Percentiles rank a stretch among this genome's conserved stretches.
phyloP scores from a whole-genome alignment of 2,329 filamentous ascomycete genomes.

The Kalmusia sp. region DNA sequence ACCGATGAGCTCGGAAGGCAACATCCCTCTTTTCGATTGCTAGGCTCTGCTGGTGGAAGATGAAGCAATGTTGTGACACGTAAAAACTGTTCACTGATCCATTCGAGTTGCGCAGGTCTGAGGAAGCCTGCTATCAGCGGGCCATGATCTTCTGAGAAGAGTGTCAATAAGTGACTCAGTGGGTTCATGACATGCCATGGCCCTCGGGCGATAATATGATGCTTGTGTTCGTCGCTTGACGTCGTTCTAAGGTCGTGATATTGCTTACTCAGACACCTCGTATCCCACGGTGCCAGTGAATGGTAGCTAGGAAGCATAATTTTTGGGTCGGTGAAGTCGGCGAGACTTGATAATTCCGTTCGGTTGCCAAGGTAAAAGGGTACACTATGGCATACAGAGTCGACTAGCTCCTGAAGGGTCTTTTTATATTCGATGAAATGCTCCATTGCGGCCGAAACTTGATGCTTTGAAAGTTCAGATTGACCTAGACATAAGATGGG shows the following conservation, averaged over 20 bases:
- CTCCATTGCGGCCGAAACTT: neutral
- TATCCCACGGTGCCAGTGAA: neutral
- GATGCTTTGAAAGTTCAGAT: too few species aligned
- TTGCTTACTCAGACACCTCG: neutral
- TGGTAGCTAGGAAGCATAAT: neutral
- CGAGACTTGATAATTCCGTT: neutral
- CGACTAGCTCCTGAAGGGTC: conserved; percentile 1
- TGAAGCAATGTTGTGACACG: conserved; percentile 1
- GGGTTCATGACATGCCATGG: conserved; percentile 13
- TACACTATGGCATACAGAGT: conserved; percentile 6
- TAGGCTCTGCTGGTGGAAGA: neutral
- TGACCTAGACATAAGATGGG: neutral
- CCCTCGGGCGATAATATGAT: conserved; percentile 11
- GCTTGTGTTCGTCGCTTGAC: conserved; percentile 8
- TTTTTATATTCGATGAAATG: neutral
- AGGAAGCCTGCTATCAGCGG: neutral
- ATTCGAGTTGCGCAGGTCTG: neutral
- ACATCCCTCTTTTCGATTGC: neutral
- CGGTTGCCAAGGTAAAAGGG: conserved; percentile 9
- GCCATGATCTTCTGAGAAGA: conserved; percentile 6
- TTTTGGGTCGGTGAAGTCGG: conserved; percentile 4
- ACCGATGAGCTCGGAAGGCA: too few species aligned
- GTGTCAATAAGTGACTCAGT: conserved; percentile 6
- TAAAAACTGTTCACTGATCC: conserved; percentile 6
- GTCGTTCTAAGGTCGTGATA: neutral